Conservation (phyloP, 1,139 yeast genomes). For the Hemisphaericaspora xylofermentans region DNA sequence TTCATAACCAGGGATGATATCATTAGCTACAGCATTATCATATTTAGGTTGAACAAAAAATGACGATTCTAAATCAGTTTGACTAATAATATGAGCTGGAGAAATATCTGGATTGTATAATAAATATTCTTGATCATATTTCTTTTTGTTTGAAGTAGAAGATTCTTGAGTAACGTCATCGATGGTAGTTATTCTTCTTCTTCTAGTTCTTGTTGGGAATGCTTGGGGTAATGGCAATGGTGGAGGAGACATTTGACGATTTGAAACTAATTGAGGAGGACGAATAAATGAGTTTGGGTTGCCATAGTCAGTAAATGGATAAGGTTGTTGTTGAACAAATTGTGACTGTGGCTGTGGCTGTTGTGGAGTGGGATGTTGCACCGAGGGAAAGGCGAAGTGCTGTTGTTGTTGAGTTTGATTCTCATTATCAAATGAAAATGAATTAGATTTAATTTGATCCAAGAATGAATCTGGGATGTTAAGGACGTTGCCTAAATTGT, state of each 20-base stretch:
- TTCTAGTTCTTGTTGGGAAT: slow-evolving; percentile 20
- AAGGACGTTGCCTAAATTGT: slow-evolving; percentile 25
- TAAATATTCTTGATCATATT: slow-evolving; percentile 38
- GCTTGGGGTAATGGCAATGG: slow-evolving; percentile 18
- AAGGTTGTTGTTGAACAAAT: not conserved
- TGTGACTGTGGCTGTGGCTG: slow-evolving; percentile 2
- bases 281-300: slow-evolving; percentile 37
- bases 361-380: slow-evolving; percentile 6
- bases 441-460: slow-evolving; percentile 17
- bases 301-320: slow-evolving; percentile 39
- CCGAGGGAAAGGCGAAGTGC: slow-evolving; percentile 5
- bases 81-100: slow-evolving; percentile 40
- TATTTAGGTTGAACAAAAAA: slow-evolving; percentile 26
- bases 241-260: slow-evolving; percentile 8
- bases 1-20: slow-evolving; percentile 34
- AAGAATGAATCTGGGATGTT: slow-evolving; percentile 33
- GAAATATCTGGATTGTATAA: slow-evolving; percentile 45
- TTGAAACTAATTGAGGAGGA: slow-evolving; percentile 18
- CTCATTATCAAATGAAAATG: slow-evolving; percentile 3
- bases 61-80: slow-evolving; percentile 26
- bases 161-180: slow-evolving; percentile 20
- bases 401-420: slow-evolving; percentile 12
- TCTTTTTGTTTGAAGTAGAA: slow-evolving; percentile 16
- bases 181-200: slow-evolving; percentile 38
- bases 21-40: slow-evolving; percentile 8